Evolutionary conservation across 2,329 filamentous ascomycete species (phyloP), one percentile per base, ranked within the genome.

Genomic region (Colletotrichum brevisporum): DNA sequence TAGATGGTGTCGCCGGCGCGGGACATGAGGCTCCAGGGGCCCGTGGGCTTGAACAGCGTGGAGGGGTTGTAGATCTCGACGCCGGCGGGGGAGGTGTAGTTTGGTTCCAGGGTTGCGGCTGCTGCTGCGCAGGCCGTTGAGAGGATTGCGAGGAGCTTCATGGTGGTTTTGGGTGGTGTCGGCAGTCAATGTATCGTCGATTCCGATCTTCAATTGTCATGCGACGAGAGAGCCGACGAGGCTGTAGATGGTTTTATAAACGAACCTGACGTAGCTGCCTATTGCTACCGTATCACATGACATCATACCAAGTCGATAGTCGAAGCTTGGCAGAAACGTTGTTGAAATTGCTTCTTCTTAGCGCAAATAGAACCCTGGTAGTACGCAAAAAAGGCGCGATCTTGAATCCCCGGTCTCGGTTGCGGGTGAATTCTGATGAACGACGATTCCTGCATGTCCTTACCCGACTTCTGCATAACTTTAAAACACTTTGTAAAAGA

Each of bases 1-100:
- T 78, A 78, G 3, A 79, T 66, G 3, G 70, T 76, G n/a, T 75
- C 63, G 8, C 75, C 75, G 3, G 75, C 76, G 26, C 72, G 72
- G 12, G 75, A 76, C 73, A 78, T 77, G 18, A 77, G 10, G 58
- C 76, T 78, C 75, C 75, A 77, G 9, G 75, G 73, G 0, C 76
- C 76, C 0, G 76, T 78, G 2, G 72, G 67, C 26, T 70, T 68
- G 71, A 77, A 77, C 45, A 77, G 74, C 13, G 57, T 52, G 2
- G 71, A 67, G 2, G 75, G 76, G 61, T 77, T 76, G 69, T 73
- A 76, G 50, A 77, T 74, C 47, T 74, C 68, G 9, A 77, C 74
- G 3, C 75, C 76, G 2, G 75, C 71, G 10, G 71, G 69, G 3
- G 75, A 77, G 5, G 75, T 77, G 59, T 75, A 76, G 41, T 77